These are phyloP conservation scores for Spathaspora arborariae DNA, from an alignment of 805 yeast species.

Conservation along the genomic window DNA sequence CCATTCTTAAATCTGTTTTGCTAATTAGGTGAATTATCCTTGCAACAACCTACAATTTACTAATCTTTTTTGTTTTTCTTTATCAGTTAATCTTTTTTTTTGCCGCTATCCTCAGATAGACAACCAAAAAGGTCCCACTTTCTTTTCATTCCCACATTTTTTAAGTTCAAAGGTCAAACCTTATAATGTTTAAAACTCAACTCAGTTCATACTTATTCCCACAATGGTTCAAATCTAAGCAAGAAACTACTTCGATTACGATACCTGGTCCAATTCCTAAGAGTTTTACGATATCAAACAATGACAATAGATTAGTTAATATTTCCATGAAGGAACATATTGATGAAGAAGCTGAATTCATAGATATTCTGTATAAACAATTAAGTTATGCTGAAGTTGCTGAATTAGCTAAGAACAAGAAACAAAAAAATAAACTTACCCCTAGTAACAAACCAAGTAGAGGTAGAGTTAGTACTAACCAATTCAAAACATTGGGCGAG, in stretches of 20 bases:
- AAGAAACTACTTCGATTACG: slow-evolving; percentile 1
- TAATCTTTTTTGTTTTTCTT: neutral
- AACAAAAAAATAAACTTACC: slow-evolving; percentile 11
- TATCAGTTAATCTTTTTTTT: neutral
- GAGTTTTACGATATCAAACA: slow-evolving; percentile 27
- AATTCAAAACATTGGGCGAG: slow-evolving; percentile 16
- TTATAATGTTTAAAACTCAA: slow-evolving; percentile 15
- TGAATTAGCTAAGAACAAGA: slow-evolving; percentile 21
- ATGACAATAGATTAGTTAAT: slow-evolving; percentile 24
- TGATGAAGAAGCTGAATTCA: slow-evolving; percentile 16
- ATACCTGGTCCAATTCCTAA: slow-evolving; percentile 16
- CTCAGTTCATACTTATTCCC: slow-evolving; percentile 14
- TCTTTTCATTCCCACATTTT: neutral
- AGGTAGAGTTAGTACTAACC: slow-evolving; percentile 9
- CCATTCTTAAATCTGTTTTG: neutral
- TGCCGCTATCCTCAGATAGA: neutral
- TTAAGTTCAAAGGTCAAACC: neutral
- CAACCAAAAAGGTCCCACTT: neutral
- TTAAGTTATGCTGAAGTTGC: slow-evolving; percentile 46
- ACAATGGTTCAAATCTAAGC: slow-evolving; percentile 13
- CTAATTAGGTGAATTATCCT: neutral
- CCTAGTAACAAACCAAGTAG: slow-evolving; percentile 5
- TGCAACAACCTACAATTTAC: neutral
- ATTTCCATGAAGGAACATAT: slow-evolving; percentile 30
- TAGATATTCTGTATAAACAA: slow-evolving; percentile 32